Base-by-base conservation (phyloP, 2,329 filamentous ascomycete genomes). In the Fusarium goolgardi region DNA sequence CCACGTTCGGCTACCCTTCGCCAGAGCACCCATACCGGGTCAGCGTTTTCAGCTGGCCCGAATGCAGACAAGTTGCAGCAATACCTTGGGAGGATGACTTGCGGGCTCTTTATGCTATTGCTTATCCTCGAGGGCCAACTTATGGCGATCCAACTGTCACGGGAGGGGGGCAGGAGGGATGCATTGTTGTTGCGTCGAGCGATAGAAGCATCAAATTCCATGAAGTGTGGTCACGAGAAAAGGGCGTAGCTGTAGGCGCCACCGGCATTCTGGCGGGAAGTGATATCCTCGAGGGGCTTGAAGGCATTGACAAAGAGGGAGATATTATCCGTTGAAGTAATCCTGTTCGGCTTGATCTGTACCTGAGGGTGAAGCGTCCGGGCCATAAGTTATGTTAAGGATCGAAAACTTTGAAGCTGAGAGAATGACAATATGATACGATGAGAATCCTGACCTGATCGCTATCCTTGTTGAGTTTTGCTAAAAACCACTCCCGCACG, bases 131-230 rank as follows among this genome's bases (percentile, higher is more conserved):
- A 39, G 77, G 78, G 1, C 79, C 80, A 69, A 16, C 76, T 78
- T 34, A 69, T 65, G 40, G 73, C 69, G 71, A 54, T 46, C 66
- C 66, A 44, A 59, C 73, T 23, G 71, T 71, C 52, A 50, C 66
- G 59, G 45, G 71, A 63, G 64, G 72, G 53, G 41, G 70, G 60
- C 75, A 76, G 62, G 80, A 83, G 74, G 80, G 71, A 0, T 97
- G 94, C 76, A 90, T 99, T 70, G 91, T 97, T 20, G 91, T 99
- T 54, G 95, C 94, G 18, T 91, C 93, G 43, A 97, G 94, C 75
- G 94, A 98, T 79, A 90, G 93, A 76, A 96, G 88, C 71, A 91
- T 98, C 78, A 96, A 96, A 76, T 98, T 98, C 74, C 94, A 98
- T 78, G 94, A 98, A 80, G 89, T 99, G 13, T 98, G 94, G 96